Percentiles rank a stretch among this genome's conserved stretches.
These are phyloP conservation scores for Eurotiales sp. DNA, from an alignment of 2,329 filamentous ascomycete species.

Conservation along the genomic window DNA sequence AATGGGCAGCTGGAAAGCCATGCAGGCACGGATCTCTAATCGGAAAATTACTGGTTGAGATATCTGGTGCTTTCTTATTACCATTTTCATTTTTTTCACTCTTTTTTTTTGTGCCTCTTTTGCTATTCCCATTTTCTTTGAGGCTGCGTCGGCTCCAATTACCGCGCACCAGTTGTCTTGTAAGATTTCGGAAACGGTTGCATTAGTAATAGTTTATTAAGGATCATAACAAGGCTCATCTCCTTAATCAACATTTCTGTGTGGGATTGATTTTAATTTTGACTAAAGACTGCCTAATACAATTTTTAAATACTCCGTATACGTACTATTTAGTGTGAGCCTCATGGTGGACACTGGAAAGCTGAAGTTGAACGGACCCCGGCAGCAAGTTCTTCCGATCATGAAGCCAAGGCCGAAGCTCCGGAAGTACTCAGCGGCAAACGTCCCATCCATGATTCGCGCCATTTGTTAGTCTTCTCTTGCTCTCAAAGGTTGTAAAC, in stretches of 20 bases:
- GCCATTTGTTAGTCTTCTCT: background rate
- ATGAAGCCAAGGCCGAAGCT: conserved; percentile 6
- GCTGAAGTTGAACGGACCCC: too few species aligned
- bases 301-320: too few species aligned
- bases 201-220: conserved; percentile 13
- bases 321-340: too few species aligned
- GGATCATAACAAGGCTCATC: conserved; percentile 4
- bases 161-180: conserved; percentile 12
- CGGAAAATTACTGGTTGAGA: background rate
- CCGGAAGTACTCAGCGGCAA: conserved; percentile 1
- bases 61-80: conserved; percentile 9
- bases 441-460: background rate
- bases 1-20: too few species aligned
- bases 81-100: background rate
- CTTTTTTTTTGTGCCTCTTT: conserved; percentile 13
- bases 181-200: conserved; percentile 17
- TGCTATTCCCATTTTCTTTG: conserved; percentile 6
- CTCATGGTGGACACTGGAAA: too few species aligned
- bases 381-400: too few species aligned
- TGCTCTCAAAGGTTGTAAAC: background rate
- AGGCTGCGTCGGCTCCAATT: background rate
- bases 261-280: background rate
- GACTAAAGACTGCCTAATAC: background rate
- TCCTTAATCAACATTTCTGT: conserved; percentile 5
- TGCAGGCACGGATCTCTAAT: conserved; percentile 1